These are phyloP conservation scores for Stereocaulon alpinum DNA, from an alignment of 495 filamentous ascomycete species.

Conservation along the genomic window DNA sequence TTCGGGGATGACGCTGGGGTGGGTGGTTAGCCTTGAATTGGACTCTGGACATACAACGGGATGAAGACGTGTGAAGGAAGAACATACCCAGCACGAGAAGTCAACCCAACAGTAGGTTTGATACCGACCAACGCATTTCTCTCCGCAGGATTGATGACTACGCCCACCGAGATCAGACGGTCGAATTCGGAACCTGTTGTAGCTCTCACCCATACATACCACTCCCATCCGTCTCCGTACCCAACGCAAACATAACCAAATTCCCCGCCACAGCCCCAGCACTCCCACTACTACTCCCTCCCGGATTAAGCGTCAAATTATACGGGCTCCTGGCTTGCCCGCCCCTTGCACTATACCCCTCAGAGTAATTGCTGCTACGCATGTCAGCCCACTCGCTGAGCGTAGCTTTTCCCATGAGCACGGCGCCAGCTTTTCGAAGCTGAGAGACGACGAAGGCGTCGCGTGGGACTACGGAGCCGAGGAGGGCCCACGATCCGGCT, in stretches of 20 bases:
- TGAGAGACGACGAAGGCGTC: conserved; percentile 52
- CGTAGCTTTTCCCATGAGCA: conserved; percentile 59
- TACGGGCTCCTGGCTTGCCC: conserved; percentile 57
- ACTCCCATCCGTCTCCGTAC: conserved; percentile 68
- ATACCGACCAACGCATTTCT: conserved; percentile 55
- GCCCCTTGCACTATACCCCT: conserved; percentile 56
- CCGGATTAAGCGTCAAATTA: conserved; percentile 60
- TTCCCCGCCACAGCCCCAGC: conserved; percentile 54
- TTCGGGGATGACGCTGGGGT: conserved; percentile 52
- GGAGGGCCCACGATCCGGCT: conserved; percentile 46
- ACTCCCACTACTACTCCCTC: conserved; percentile 54
- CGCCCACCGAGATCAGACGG: background rate
- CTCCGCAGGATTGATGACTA: conserved; percentile 60
- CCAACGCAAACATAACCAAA: conserved; percentile 49
- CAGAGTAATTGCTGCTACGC: conserved; percentile 59
- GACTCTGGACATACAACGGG: background rate
- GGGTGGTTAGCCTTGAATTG: background rate
- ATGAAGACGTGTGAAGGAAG: background rate
- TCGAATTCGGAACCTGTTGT: background rate
- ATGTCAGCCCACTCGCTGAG: conserved; percentile 68
- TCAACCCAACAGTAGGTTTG: conserved; percentile 57
- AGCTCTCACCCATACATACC: conserved; percentile 19
- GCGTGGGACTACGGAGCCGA: conserved; percentile 53
- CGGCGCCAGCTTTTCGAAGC: conserved; percentile 54
- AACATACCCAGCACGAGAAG: conserved; percentile 41